Evolutionary conservation across 148 eudicot genomes (phyloP), one percentile per base, ranked within the genome.

Genomic region (Arctostaphylos glauca): DNA sequence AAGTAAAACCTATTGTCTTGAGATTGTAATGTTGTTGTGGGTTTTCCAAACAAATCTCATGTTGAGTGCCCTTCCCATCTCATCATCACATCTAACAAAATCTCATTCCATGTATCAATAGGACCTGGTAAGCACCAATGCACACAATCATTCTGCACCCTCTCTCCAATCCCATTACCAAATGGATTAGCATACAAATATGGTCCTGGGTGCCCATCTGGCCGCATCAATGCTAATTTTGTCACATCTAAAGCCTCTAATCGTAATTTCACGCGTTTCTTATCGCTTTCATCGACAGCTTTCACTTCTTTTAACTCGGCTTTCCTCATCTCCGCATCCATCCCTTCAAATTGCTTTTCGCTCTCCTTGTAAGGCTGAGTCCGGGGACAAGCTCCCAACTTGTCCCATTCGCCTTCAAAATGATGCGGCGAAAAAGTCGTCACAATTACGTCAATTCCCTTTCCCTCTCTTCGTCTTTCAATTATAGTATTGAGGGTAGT

Each of bases 41-140:
- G 79, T 21, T 23, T 74, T 15, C 78, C 58, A 49, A 41, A 68
- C 2, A 78, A 41, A 53, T 31, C 59, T 77, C 50, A 47, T 66
- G 43, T 43, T 9, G 67, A 41, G 5, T 73, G 23, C 9, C 13
- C 52, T 21, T 85, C 68, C 92, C 92, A 93, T 84, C 89, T 83
- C 88, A 83, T 93, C 88, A 91, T 87, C n/a, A 92, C 78, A 85
- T 92, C 96, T 0, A 96, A 82, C 91, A 96, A 84, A 16, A 96
- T 92, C 92, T 94, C 95, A 67, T 96, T 96, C 98, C 98, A 96
- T 3, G 94, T 87, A 86, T 96, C 98, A 10, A 96, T 89, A 2
- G 98, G 90, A 2, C 98, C 98, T 0, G 98, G 98, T 48, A 96
- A 82, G 83, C 98, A 96, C 98, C 98, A 96, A 87, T 96, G 98